Percentiles rank a stretch among this genome's conserved stretches.
Conservation (phyloP, 768 basidiomycete species). For the Termitomyces sp. region DNA sequence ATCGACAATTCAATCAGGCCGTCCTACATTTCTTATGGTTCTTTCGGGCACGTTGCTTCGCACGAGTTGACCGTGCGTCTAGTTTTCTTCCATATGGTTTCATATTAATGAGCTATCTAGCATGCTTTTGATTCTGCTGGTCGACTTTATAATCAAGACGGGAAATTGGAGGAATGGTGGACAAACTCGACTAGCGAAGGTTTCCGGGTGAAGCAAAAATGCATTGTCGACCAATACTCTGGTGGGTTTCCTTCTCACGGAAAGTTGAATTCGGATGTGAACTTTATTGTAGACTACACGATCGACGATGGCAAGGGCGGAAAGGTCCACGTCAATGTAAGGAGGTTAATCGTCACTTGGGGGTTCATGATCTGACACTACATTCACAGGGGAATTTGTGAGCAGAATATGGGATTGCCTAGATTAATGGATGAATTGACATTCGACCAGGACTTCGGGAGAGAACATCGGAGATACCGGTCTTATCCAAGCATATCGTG, state of each 20-base stretch:
- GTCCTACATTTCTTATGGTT: slow-evolving; percentile 83
- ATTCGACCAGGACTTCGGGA: slow-evolving; percentile 85
- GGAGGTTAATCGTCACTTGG: slow-evolving; percentile 17
- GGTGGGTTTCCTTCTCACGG: slow-evolving; percentile 30
- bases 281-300: slow-evolving; percentile 58
- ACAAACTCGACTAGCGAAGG: slow-evolving; percentile 80
- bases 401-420: slow-evolving; percentile 15
- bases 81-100: not conserved
- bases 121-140: slow-evolving; percentile 92
- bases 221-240: slow-evolving; percentile 92
- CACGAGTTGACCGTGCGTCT: slow-evolving; percentile 85
- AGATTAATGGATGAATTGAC: slow-evolving; percentile 7
- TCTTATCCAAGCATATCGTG: slow-evolving; percentile 81
- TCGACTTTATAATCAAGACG: slow-evolving; percentile 85
- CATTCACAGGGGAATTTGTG: slow-evolving; percentile 67
- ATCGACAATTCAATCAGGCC: slow-evolving; percentile 51
- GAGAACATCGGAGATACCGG: slow-evolving; percentile 91
- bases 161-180: slow-evolving; percentile 92
- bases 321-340: slow-evolving; percentile 79
- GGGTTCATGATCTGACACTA: not conserved
- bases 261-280: not conserved
- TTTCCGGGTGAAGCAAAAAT: slow-evolving; percentile 80
- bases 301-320: slow-evolving; percentile 86
- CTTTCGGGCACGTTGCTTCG: slow-evolving; percentile 88
- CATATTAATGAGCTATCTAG: slow-evolving; percentile 29